Evolutionary conservation across 768 basidiomycete genomes (phyloP), one percentile per base, ranked within the genome.

Genomic region (Trametes sanguinea): DNA sequence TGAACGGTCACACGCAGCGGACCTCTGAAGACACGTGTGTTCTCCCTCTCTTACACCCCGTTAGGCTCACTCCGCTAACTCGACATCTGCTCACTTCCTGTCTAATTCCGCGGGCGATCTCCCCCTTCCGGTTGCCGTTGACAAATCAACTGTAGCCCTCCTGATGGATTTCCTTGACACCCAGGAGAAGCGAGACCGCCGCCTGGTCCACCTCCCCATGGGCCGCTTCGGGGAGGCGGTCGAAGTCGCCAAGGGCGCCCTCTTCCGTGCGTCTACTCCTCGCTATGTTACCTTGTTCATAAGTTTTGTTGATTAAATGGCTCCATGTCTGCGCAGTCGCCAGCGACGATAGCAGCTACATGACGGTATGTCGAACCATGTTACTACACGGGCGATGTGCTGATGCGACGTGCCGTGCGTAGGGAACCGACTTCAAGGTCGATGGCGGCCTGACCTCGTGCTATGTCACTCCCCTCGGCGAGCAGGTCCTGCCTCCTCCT

Each of bases 91-190:
- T 22, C 32, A 30, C 22, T 27, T 35, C 22, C 14, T 27, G 39
- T 6, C 1, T 14, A 11, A 16, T 27, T 11, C 45, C 35, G 44
- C 30, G 14, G 7, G 16, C 29, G 13, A 29, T 32, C 9, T 14
- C 39, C 8, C 42, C 37, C 6, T 14, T n/a, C 40, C 3, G 2
- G 44, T 30, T 52, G 42, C 42, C 27, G 29, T 57, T 29, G 51
- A 42, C 37, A 8, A n/a, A 29, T 54, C 17, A 30, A n/a, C 11
- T 30, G n/a, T 71, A 95, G 94, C 95, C 42, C 86, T 99, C 48
- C 82, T 99, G 32, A 99, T 99, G 97, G 89, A 98, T 75, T 99
- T 96, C 83, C 84, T 99, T 71, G 85, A 98, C 76, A 98, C 97
- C 17, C 80, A 88, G 47, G 97, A 99, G 81, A 98, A 98, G 79